Conservation (phyloP, 108 stramenopile genomes). For the Cyclotella kingstonii region DNA sequence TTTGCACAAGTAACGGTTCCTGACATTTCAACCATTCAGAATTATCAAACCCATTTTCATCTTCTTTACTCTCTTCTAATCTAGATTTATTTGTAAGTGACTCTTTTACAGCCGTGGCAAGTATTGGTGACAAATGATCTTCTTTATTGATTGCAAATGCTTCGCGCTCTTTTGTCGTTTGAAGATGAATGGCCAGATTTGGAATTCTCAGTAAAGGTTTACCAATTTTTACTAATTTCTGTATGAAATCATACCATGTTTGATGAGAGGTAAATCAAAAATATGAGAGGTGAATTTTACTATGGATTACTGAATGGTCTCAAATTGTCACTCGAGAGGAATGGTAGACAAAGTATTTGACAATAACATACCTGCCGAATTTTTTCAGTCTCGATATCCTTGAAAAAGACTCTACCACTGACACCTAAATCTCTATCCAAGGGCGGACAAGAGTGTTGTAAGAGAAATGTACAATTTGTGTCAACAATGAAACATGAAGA, state of each 20-base stretch:
- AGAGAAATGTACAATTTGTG: too few relatives aligned
- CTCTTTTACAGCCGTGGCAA: slow-evolving; percentile 82
- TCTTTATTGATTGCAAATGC: slow-evolving; percentile 92
- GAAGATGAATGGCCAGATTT: slow-evolving; percentile 95
- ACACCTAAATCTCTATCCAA: slow-evolving; percentile 71
- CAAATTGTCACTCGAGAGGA: background rate
- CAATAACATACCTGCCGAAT: slow-evolving; percentile 37
- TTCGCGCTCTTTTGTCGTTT: slow-evolving; percentile 77
- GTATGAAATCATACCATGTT: too few relatives aligned
- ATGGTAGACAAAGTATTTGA: background rate
- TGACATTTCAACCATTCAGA: slow-evolving; percentile 81
- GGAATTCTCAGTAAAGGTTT: slow-evolving; percentile 85
- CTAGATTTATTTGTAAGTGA: slow-evolving; percentile 41
- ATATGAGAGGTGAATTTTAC: too few relatives aligned
- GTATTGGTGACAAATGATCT: slow-evolving; percentile 87
- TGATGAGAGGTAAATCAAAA: too few relatives aligned
- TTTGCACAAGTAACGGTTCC: slow-evolving; percentile 74
- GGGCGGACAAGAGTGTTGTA: background rate
- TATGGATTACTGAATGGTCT: too few relatives aligned
- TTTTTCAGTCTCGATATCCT: slow-evolving; percentile 19
- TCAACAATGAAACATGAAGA: background rate
- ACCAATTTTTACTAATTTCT: slow-evolving; percentile 69
- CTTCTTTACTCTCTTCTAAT: slow-evolving; percentile 22
- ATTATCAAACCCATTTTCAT: slow-evolving; percentile 9
- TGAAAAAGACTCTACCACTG: slow-evolving; percentile 90